phyloP scores from a whole-genome alignment of 129 eudicot species.

The Dittrichia graveolens region DNA sequence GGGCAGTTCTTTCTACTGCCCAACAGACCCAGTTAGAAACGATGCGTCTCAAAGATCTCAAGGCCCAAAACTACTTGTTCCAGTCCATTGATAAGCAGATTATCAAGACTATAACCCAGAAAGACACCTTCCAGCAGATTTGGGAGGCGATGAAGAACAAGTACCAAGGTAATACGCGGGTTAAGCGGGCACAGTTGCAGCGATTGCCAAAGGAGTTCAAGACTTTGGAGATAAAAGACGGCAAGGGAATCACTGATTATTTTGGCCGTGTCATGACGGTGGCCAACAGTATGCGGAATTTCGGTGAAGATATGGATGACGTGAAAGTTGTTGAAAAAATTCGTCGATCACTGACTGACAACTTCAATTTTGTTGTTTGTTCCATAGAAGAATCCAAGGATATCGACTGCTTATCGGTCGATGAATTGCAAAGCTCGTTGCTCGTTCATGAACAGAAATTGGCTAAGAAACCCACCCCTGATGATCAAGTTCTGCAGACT shows the following conservation, averaged over 20 bases:
- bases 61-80: background rate
- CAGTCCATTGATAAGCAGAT: background rate
- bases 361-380: background rate
- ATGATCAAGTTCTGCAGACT: background rate
- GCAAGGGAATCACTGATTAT: background rate
- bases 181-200: background rate
- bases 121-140: background rate
- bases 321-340: background rate
- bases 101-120: background rate
- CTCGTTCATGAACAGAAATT: conserved; percentile 1
- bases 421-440: background rate
- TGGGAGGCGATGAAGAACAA: background rate
- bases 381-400: background rate
- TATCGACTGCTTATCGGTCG: background rate
- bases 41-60: background rate
- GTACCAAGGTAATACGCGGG: background rate
- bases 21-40: background rate
- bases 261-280: background rate
- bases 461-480: background rate
- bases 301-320: background rate
- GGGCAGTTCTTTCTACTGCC: background rate
- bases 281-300: background rate
- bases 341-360: background rate
- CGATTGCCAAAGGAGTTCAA: background rate
- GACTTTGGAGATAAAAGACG: background rate